Evolutionary conservation across 257 asterid genomes (phyloP), one percentile per base, ranked within the genome.

Genomic region (Osmanthus fragrans): DNA sequence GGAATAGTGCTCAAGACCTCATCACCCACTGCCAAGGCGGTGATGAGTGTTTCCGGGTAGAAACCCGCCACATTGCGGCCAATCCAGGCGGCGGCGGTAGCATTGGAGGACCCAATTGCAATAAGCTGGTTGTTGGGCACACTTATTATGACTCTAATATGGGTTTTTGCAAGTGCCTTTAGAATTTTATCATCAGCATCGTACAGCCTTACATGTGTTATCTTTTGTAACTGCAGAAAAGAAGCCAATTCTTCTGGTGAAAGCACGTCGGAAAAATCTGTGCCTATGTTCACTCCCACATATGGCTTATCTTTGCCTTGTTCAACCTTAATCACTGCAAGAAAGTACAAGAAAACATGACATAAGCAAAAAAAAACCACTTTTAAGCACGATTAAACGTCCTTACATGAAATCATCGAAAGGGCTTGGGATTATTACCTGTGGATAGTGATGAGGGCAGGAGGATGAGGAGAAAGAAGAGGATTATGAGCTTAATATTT

Each of bases 1-100:
- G 96, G 98, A 25, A 89, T 45, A 3, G 98, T 92, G 75, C 97
- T 93, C 15, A 96, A 74, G 2, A 93, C 90, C 77, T 96, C 99
- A 73, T 96, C 99, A 13, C 99, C 99, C 39, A 96, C 98, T 2
- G 98, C 88, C 32, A 96, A 83, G 84, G 88, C 93, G 19, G 93
- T 86, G 74, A 96, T 96, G 75, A 92, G 91, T 32, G 99, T 94
- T 56, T 87, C 89, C 0, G 99, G 99, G 84, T 85, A 92, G 80
- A 79, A 92, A 1, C 96, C 90, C 29, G 89, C 99, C 76, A 96
- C 99, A 34, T 96, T 92, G 64, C 97, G 90, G 76, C 89, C 91
- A 39, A 96, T 74, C 99, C 99, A 96, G 29, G 94, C n/a, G 81
- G 97, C 96, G 65, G 99, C 98, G 74, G 99, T 96, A 85, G 93